Evolutionary conservation across 495 filamentous ascomycete species (phyloP).

Genomic region (Daldinia decipiens): DNA sequence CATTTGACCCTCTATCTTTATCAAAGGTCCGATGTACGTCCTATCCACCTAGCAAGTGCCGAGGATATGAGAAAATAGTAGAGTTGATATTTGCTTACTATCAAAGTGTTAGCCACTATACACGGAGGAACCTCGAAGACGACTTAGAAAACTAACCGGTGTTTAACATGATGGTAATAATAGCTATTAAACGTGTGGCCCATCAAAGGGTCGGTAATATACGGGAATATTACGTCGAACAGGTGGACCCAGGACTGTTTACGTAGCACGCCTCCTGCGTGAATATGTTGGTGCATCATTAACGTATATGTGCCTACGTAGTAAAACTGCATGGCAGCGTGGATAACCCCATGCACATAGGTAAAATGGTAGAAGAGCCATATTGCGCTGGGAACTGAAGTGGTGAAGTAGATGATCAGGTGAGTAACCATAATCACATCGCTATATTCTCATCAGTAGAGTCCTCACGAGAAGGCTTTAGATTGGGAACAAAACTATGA

Average conservation of each 20-base stretch:
- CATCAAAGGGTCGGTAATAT: conserved; percentile 77
- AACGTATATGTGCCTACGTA: conserved; percentile 79
- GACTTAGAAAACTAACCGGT: conserved; percentile 50
- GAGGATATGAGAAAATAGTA: not conserved
- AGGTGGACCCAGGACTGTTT: conserved; percentile 41
- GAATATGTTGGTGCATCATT: conserved; percentile 86
- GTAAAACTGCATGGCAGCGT: conserved; percentile 68
- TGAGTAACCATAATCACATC: conserved; percentile 84
- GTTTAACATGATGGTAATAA: conserved; percentile 86
- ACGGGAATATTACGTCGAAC: conserved; percentile 73
- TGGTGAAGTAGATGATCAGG: conserved; percentile 74
- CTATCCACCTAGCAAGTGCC: not conserved
- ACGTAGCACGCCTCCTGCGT: conserved; percentile 74
- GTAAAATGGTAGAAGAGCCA: conserved; percentile 72
- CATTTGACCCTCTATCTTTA: not conserved
- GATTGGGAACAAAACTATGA: not conserved
- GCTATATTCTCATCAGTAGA: conserved; percentile 48
- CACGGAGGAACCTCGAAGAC: not conserved
- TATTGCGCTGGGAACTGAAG: conserved; percentile 72
- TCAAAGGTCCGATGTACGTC: not conserved
- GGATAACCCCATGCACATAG: conserved; percentile 70
- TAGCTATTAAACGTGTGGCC: conserved; percentile 88
- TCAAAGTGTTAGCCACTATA: not conserved
- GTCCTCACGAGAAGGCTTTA: conserved; percentile 1
- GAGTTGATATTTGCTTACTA: conserved; percentile 10